A percentile compares a stretch with the other conserved stretches of the same genome.
Evolutionary conservation across 1,284 basidiomycete species (phyloP).

Genomic region (Moesziomyces antarcticus): DNA sequence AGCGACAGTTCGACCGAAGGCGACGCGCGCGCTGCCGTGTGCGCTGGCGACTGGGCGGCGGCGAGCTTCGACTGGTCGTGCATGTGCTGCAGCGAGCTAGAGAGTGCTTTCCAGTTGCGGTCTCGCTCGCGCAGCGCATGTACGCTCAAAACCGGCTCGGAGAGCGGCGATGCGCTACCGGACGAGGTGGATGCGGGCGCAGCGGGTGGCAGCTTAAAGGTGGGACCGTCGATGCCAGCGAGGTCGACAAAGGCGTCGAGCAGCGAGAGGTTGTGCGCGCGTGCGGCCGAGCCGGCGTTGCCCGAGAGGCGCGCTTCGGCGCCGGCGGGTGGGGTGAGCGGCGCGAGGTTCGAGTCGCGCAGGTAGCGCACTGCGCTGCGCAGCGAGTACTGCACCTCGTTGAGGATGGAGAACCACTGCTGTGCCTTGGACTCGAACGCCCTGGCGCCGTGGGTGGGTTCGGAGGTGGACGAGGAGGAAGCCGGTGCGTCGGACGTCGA

Average conservation of each 20-base stretch:
- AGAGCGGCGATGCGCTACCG: slow-evolving; percentile 3
- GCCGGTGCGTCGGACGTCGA: neutral
- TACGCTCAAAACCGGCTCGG: slow-evolving; percentile 31
- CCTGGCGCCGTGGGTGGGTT: slow-evolving; percentile 18
- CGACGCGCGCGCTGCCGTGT: neutral
- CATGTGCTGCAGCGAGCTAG: slow-evolving; percentile 32
- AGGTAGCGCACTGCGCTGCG: slow-evolving; percentile 37
- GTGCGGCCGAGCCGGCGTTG: slow-evolving; percentile 32
- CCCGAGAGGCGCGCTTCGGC: slow-evolving; percentile 29
- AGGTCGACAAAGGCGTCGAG: slow-evolving; percentile 48
- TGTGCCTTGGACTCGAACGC: slow-evolving; percentile 46
- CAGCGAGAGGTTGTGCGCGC: slow-evolving; percentile 39
- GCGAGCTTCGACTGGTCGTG: slow-evolving; percentile 6
- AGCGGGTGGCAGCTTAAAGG: slow-evolving; percentile 33
- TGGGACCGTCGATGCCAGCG: slow-evolving; percentile 25
- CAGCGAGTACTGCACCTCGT: slow-evolving; percentile 49
- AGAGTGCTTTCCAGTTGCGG: slow-evolving; percentile 39
- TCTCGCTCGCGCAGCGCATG: slow-evolving; percentile 39
- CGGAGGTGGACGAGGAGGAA: neutral
- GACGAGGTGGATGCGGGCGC: neutral
- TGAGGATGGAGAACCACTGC: slow-evolving; percentile 51
- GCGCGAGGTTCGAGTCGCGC: slow-evolving; percentile 37
- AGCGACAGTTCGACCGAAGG: slow-evolving; percentile 8
- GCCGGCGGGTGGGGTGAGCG: slow-evolving; percentile 22
- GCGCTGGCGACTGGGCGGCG: neutral